Conservation (phyloP, 2,329 filamentous ascomycete species). For the Dactylonectria macrodidyma region DNA sequence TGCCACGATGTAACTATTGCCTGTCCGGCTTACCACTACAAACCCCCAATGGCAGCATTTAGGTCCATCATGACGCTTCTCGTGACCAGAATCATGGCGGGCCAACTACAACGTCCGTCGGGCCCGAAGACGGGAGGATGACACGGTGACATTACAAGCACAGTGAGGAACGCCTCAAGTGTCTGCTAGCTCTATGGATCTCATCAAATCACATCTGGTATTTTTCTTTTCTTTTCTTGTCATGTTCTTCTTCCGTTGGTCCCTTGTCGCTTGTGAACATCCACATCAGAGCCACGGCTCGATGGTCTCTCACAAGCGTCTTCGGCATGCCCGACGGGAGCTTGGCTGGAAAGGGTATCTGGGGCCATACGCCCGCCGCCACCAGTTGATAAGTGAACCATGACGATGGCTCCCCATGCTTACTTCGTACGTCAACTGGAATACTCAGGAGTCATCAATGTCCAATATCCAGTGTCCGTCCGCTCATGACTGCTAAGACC, state of each 20-base stretch:
- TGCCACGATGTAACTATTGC: conserved; percentile 9
- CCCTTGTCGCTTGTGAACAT: conserved; percentile 10
- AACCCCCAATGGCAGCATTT: conserved; percentile 3
- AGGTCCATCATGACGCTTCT: conserved; percentile 1
- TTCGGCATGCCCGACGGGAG: conserved; percentile 25
- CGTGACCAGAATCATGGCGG: not conserved
- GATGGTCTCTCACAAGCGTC: not conserved
- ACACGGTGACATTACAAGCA: not conserved
- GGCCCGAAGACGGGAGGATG: not conserved
- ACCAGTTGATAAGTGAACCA: conserved; percentile 4
- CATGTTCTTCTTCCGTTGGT: not conserved
- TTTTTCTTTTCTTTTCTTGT: not conserved
- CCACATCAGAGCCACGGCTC: conserved; percentile 15
- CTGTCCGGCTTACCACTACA: conserved; percentile 3
- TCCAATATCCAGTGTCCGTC: not conserved
- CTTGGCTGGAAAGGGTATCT: conserved; percentile 16
- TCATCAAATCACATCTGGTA: conserved; percentile 8
- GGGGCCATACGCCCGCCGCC: conserved; percentile 18
- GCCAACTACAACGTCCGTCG: not conserved
- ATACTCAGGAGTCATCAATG: not conserved
- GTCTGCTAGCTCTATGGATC: conserved; percentile 8
- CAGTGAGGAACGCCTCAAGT: not conserved
- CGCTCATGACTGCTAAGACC: not conserved
- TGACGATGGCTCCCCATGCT: not conserved
- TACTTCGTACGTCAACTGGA: not conserved